Evolutionary conservation across 306 rosid species (phyloP), one percentile per base, ranked within the genome.

Genomic region (Hippophae rhamnoides): DNA sequence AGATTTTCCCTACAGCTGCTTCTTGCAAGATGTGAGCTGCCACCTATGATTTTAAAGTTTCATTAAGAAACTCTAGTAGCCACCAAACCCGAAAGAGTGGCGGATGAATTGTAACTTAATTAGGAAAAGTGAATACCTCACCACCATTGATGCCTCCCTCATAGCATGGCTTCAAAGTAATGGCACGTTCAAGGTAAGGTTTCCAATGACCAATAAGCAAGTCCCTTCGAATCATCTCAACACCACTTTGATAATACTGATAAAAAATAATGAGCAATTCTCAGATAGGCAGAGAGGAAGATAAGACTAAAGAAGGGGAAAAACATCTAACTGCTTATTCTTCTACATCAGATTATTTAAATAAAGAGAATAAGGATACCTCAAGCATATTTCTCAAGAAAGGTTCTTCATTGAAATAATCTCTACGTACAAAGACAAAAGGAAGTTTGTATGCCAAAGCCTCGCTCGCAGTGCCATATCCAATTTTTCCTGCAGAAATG

Each of bases 311-410:
- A 48, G 6, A 49, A 65, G 23, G 53, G 12, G 14, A 23, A 49
- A 70, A 50, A 66, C 44, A 48, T 54, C 65, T 67, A 56, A 49
- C 23, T 18, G 7, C n/a, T 31, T 2, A 18, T 18, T 18, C 23
- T 18, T 18, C 23, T 31, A 10, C 27, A 60, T 60, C 13, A 60
- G 42, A 52, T 49, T 54, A 12, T 52, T 40, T 44, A 31, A 65
- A n/a, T 27, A 63, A 13, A 26, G 43, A 31, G 57, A 9, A 3
- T 10, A 26, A 57, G 45, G 60, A 5, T 50, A 92, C 99, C 99
- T 88, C 99, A 54, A 88, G 96, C 99, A 92, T 87, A 85, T 83
- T 92, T 81, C 99, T 85, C 78, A 92, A 74, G 79, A 88, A 92
- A 1, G 99, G 99, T 60, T 92, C 99, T 80, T 92, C 99, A 47